These are phyloP conservation scores for Suhomyces kilbournensis DNA, from an alignment of 805 yeast genomes.

Conservation along the genomic window DNA sequence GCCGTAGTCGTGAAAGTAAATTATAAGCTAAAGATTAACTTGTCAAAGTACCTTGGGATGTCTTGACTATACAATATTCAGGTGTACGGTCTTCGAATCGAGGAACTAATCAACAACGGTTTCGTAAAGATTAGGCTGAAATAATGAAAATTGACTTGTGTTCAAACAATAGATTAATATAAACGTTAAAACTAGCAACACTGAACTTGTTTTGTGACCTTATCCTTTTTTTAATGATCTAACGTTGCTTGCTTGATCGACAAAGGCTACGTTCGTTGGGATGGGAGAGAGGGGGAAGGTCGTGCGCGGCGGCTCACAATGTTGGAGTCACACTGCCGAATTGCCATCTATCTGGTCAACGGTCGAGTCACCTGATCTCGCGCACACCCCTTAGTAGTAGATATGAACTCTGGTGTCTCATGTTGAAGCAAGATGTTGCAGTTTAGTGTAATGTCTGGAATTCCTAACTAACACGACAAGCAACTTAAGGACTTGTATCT, in stretches of 20 bases:
- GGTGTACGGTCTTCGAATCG: background rate
- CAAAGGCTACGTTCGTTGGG: conserved; percentile 1
- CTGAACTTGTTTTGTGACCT: background rate
- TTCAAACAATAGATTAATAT: background rate
- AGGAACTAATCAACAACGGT: background rate
- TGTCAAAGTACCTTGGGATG: background rate
- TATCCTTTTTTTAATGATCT: background rate
- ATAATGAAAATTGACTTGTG: background rate
- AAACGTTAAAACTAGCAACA: background rate
- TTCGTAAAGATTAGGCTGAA: background rate
- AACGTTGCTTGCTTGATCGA: background rate
- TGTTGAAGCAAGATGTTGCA: background rate
- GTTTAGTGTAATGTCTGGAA: background rate
- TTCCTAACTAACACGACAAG: background rate
- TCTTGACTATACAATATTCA: background rate
- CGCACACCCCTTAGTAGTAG: background rate
- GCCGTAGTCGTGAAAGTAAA: background rate
- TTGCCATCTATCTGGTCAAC: background rate
- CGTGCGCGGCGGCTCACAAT: background rate
- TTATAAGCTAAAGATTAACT: background rate
- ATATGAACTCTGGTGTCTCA: background rate
- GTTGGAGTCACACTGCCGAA: background rate
- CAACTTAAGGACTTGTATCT: background rate
- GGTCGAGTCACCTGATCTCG: background rate
- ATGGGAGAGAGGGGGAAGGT: background rate